A percentile compares a stretch with the other conserved stretches of the same genome.
Conservation (phyloP, 2,329 filamentous ascomycete genomes). For the Diaporthe citriasiana region DNA sequence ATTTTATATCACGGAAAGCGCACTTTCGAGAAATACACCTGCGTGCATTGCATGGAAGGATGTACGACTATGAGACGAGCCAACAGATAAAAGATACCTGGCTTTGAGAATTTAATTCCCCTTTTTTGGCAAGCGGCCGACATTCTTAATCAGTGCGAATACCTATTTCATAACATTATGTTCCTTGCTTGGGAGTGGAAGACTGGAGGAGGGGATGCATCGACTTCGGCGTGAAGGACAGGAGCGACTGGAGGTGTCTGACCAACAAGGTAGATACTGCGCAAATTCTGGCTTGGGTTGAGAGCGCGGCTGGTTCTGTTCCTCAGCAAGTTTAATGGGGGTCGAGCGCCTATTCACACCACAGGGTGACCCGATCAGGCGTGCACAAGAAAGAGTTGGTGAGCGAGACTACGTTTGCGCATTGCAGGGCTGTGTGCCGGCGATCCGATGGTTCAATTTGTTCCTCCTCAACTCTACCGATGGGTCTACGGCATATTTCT, state of each 20-base stretch:
- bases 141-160: constrained; percentile 28
- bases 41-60: constrained; percentile 32
- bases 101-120: constrained; percentile 4
- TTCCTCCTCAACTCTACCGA: background rate
- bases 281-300: constrained; percentile 6
- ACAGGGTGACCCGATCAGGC: background rate
- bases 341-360: background rate
- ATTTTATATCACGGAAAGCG: background rate
- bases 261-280: background rate
- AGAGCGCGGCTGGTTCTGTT: constrained; percentile 30
- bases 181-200: background rate
- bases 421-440: constrained; percentile 1
- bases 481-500: background rate
- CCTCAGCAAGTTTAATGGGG: constrained; percentile 16
- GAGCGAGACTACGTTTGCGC: background rate
- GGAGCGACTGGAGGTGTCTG: background rate
- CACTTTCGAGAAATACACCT: constrained; percentile 9
- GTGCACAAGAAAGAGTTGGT: constrained; percentile 1
- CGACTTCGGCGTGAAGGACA: background rate
- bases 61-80: constrained; percentile 40
- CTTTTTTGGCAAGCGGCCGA: constrained; percentile 8
- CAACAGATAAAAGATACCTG: constrained; percentile 15
- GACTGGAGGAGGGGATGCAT: background rate
- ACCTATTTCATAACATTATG: constrained; percentile 25
- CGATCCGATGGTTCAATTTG: background rate